Conservation (phyloP, 2,329 filamentous ascomycete genomes). For the Aureobasidium namibiae region DNA sequence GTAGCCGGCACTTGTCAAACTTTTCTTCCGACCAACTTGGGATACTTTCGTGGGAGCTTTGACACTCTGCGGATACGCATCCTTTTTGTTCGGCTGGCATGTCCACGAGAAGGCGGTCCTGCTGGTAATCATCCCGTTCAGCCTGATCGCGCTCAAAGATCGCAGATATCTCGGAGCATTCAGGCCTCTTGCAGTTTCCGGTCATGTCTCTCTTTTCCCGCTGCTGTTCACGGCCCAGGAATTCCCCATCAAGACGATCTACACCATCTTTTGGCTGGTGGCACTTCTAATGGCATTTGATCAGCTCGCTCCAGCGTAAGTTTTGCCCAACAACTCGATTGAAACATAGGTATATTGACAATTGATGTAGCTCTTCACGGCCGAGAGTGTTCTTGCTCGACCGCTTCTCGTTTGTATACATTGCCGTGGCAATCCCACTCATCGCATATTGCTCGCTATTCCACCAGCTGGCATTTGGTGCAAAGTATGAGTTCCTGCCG, state of each 20-base stretch:
- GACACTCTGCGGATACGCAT: constrained; percentile 89
- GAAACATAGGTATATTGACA: constrained; percentile 14
- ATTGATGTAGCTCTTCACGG: constrained; percentile 51
- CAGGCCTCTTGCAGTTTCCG: constrained; percentile 81
- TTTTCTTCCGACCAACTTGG: constrained; percentile 73
- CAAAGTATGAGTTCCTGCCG: constrained; percentile 78
- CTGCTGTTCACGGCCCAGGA: constrained; percentile 86
- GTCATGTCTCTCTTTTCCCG: constrained; percentile 91
- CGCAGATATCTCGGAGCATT: constrained; percentile 87
- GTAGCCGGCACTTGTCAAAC: constrained; percentile 65
- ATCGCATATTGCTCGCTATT: constrained; percentile 81
- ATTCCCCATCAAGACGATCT: constrained; percentile 87
- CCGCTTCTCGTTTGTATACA: constrained; percentile 82
- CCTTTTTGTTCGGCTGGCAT: constrained; percentile 97
- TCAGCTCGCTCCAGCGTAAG: constrained; percentile 68
- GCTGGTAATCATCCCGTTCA: constrained; percentile 90
- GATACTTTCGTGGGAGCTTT: constrained; percentile 82
- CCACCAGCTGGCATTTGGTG: constrained; percentile 76
- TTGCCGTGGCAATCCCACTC: constrained; percentile 78
- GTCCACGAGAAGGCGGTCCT: constrained; percentile 97
- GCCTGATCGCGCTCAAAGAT: constrained; percentile 81
- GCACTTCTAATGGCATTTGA: constrained; percentile 82
- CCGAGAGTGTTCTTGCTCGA: constrained; percentile 85
- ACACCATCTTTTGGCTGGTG: constrained; percentile 87
- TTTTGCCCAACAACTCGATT: constrained; percentile 14